Base-by-base conservation (phyloP, 371 early-diverging fungal species). In the Lichtheimia corymbifera region DNA sequence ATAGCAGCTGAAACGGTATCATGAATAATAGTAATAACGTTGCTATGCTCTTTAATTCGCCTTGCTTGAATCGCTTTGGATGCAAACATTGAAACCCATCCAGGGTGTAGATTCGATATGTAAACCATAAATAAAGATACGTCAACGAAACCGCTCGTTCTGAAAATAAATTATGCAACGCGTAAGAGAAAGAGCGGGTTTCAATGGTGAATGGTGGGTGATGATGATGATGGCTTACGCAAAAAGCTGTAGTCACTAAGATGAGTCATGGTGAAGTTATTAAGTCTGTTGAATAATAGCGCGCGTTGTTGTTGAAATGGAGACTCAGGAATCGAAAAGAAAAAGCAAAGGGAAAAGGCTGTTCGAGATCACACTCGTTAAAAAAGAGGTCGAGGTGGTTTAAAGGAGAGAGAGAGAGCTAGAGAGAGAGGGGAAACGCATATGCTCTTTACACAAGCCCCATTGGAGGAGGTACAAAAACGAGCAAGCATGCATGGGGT, bases 1-100 rank as follows among this genome's bases (percentile, higher is more conserved):
- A 82, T 63, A 72, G 68, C 50, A 77, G 53, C 66, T 76, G 78
- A 62, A 77, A 80, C n/a, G 80, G 80, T 74, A 82, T 66, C 70
- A 76, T 70, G 17, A 82, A 63, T 25, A 76, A 30, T 58, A 79
- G 65, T 43, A 82, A 58, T 14, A 76, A 17, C 9, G 82, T 79
- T 28, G 79, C 74, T 12, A 79, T 74, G 20, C 76, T 72, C 59
- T 82, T 82, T 18, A 82, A 55, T 44, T 82, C 82, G 9, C 80
- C 80, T 58, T 76, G 69, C 27, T 65, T 64, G 52, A 79, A 69
- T n/a, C 70, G 66, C 24, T 63, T 68, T 12, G 68, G 71, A 18
- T 58, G 57, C 27, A 79, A 53, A 40, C 80, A 79, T 59, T 59
- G 55, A 25, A 79, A 79, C 20, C 55, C 53, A 59, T 80, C 73